Evolutionary conservation across 257 asterid species (phyloP), one percentile per base, ranked within the genome.

Genomic region (Ballota nigra): DNA sequence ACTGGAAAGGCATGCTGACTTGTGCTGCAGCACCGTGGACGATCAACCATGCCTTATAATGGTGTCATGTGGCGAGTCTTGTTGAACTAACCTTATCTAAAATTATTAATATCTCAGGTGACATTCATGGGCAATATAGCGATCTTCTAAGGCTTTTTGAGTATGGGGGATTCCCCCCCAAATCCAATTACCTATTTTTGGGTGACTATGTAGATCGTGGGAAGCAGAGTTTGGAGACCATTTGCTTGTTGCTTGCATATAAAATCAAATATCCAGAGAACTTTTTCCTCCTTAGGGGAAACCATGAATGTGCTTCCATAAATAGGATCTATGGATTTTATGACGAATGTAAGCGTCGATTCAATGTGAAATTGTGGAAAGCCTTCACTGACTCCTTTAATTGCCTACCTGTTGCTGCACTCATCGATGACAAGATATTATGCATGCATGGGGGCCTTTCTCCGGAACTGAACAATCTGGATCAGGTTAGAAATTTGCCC

Each of bases 361-460:
- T 83, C 77, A 85, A 83, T 68, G 87, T 85, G 62, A 85, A 85
- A 75, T 74, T 85, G 73, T 85, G 90, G 90, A 85, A 85, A 78
- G 72, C 86, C 65, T 85, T 85, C 84, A 85, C 87, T 2, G 90
- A 85, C 66, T 67, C 81, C 78, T 85, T 85, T 66, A 85, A 85
- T 56, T 85, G 90, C 71, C 90, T 85, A 20, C 90, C 90, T 19
- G 90, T 85, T 43, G 90, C 90, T 20, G 90, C 90, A 20, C 87
- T 85, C 15, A 13, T 85, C 9, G 90, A 85, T 64, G 87, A 83
- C 67, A 85, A 80, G 86, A 85, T 85, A 80, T 64, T 85, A 60
- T 85, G 90, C 83, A 85, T 85, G 87, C 90, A 85, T 38, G 90
- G 90, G 5, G 90, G 90, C 22, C 90, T 85, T 56, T 85, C 90